Conservation (phyloP, 176 grass and related monocot genomes). For the Tillandsia fasciculata region DNA sequence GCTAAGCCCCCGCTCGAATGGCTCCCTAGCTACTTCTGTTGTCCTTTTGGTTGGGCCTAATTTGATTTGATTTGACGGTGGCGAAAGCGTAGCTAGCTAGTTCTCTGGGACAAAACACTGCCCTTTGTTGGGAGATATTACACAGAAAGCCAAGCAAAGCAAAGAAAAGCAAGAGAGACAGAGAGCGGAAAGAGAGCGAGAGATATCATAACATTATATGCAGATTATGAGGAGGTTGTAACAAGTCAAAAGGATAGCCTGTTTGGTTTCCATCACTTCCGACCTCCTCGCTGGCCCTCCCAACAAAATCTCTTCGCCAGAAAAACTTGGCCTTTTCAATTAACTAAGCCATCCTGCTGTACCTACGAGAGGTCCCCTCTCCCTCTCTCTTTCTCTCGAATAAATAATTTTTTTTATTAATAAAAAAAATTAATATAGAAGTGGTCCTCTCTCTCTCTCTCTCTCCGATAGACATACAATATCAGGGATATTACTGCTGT, state of each 20-base stretch:
- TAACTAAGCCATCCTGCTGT: not conserved
- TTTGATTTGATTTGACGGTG: slow-evolving; percentile 29
- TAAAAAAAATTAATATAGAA: no score
- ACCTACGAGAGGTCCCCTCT: not conserved
- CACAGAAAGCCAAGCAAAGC: slow-evolving; percentile 19
- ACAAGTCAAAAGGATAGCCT: slow-evolving; percentile 63
- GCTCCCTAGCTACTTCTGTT: slow-evolving; percentile 32
- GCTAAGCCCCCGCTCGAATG: not conserved
- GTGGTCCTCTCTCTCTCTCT: no score
- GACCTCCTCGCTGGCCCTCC: slow-evolving; percentile 32
- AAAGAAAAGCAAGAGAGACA: slow-evolving; percentile 21
- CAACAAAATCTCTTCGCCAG: slow-evolving; percentile 30
- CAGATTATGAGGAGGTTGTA: not conserved
- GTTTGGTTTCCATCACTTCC: slow-evolving; percentile 57
- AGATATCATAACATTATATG: not conserved
- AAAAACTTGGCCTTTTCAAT: not conserved
- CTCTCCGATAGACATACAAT: no score
- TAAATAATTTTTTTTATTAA: no score
- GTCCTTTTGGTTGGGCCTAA: slow-evolving; percentile 31
- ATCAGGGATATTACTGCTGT: no score
- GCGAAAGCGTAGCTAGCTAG: no score
- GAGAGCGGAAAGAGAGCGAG: not conserved
- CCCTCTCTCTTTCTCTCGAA: not conserved
- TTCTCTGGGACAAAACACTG: slow-evolving; percentile 15
- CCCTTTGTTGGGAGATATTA: slow-evolving; percentile 37